Percentiles rank a stretch among this genome's conserved stretches.
phyloP scores from a whole-genome alignment of 2,329 filamentous ascomycete species.

The Xylaria sp. region DNA sequence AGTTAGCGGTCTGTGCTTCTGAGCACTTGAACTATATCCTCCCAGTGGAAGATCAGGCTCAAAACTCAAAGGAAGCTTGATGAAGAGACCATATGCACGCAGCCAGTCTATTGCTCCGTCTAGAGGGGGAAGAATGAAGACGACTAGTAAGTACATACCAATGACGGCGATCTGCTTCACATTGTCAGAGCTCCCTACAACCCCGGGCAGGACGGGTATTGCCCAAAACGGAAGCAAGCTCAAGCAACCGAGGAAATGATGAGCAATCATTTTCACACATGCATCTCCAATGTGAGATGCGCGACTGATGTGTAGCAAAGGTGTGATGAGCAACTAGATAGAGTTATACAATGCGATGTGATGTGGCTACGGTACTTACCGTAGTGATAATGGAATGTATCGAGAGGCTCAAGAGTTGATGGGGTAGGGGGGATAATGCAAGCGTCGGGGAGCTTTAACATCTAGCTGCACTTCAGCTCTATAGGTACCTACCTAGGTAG shows the following conservation, averaged over 20 bases:
- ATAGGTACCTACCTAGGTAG: no score
- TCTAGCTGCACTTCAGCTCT: no score
- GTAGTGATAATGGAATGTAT: no score
- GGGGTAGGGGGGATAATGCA: no score
- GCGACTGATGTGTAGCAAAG: neutral
- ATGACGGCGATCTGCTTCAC: constrained; percentile 67
- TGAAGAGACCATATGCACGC: neutral
- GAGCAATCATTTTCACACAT: constrained; percentile 5
- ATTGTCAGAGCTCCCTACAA: constrained; percentile 48
- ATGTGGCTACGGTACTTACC: neutral
- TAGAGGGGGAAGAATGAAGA: neutral
- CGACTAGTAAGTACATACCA: constrained; percentile 44
- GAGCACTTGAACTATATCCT: neutral
- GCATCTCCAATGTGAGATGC: neutral
- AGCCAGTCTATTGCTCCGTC: neutral
- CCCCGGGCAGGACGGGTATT: constrained; percentile 49
- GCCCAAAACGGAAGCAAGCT: constrained; percentile 34
- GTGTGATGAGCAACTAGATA: neutral
- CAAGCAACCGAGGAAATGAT: constrained; percentile 9
- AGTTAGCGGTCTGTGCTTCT: neutral
- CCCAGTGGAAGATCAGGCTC: neutral
- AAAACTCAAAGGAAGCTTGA: neutral
- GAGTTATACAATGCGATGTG: neutral
- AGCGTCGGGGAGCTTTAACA: no score
- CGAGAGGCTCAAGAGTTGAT: no score